A percentile compares a stretch with the other conserved stretches of the same genome.
These are phyloP conservation scores for Oidiodendron maius DNA, from an alignment of 495 filamentous ascomycete genomes.

Conservation along the genomic window DNA sequence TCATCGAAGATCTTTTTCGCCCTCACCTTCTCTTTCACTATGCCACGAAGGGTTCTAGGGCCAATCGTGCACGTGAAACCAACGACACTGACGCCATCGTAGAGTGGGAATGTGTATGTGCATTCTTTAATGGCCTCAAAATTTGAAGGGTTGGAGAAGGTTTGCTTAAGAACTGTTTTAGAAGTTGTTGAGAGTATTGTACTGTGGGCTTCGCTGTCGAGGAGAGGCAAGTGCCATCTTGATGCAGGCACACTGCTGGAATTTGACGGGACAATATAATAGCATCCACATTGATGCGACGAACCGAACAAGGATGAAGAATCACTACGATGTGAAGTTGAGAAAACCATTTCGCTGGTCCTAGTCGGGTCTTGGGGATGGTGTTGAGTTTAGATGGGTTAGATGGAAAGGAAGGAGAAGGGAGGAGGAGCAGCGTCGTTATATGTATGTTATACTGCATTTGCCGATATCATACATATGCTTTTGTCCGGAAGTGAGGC, in stretches of 20 bases:
- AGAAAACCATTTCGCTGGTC: not conserved
- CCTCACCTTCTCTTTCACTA: conserved; percentile 55
- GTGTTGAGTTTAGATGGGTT: no score
- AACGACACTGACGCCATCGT: conserved; percentile 60
- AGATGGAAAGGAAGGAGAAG: no score
- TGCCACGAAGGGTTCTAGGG: conserved; percentile 42
- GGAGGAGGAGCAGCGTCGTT: no score
- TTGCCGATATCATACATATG: no score
- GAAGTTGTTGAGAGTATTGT: conserved; percentile 49
- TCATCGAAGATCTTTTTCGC: conserved; percentile 48
- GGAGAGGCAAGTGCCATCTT: conserved; percentile 46
- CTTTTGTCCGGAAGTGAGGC: no score
- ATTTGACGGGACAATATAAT: conserved; percentile 9
- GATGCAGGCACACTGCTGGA: not conserved
- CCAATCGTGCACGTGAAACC: conserved; percentile 52
- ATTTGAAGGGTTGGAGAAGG: conserved; percentile 47
- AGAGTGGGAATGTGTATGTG: conserved; percentile 61
- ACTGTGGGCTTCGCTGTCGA: conserved; percentile 44
- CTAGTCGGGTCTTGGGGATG: no score
- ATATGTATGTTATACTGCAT: no score
- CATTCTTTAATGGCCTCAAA: conserved; percentile 41
- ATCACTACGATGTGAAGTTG: not conserved
- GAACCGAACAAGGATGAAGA: not conserved
- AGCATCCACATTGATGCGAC: conserved; percentile 19
- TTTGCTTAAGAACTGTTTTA: conserved; percentile 54